Conservation (phyloP, 2,329 filamentous ascomycete species). For the Chrysosporium keratinophilum region DNA sequence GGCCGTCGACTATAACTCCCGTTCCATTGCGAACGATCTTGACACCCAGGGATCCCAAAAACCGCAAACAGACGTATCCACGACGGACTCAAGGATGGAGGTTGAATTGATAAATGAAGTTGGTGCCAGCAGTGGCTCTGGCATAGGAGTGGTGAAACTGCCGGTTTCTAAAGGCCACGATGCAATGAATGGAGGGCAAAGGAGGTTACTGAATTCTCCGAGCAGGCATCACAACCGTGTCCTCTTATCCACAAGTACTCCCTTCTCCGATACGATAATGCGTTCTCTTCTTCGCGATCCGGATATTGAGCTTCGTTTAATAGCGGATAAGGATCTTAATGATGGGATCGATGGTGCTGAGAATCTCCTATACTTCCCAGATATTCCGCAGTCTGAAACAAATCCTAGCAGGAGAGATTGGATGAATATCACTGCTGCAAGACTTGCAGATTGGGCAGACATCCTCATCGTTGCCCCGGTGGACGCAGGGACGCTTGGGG, state of each 20-base stretch:
- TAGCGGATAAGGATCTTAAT: slow-evolving; percentile 28
- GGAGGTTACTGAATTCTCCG: slow-evolving; percentile 7
- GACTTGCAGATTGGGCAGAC: slow-evolving; percentile 79
- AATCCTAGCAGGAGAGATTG: slow-evolving; percentile 31
- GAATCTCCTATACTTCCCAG: slow-evolving; percentile 33
- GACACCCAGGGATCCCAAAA: background rate
- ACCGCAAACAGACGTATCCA: background rate
- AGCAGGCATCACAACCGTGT: slow-evolving; percentile 22
- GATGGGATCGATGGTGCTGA: slow-evolving; percentile 21
- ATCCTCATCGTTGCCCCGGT: slow-evolving; percentile 74
- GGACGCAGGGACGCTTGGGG: slow-evolving; percentile 71
- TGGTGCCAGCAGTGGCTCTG: background rate
- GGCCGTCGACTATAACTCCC: slow-evolving; percentile 2
- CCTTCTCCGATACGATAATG: slow-evolving; percentile 32
- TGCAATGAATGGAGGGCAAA: background rate
- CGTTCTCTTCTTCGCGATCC: slow-evolving; percentile 31
- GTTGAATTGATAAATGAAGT: background rate
- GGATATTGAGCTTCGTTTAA: slow-evolving; percentile 33
- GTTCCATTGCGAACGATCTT: background rate
- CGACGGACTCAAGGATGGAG: background rate
- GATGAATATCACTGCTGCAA: slow-evolving; percentile 38
- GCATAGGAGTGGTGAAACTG: background rate
- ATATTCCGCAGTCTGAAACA: slow-evolving; percentile 29
- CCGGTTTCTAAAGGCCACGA: background rate
- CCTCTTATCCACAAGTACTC: slow-evolving; percentile 32